Evolutionary conservation across 176 grass and related monocot species (phyloP).

Genomic region (Canna indica): DNA sequence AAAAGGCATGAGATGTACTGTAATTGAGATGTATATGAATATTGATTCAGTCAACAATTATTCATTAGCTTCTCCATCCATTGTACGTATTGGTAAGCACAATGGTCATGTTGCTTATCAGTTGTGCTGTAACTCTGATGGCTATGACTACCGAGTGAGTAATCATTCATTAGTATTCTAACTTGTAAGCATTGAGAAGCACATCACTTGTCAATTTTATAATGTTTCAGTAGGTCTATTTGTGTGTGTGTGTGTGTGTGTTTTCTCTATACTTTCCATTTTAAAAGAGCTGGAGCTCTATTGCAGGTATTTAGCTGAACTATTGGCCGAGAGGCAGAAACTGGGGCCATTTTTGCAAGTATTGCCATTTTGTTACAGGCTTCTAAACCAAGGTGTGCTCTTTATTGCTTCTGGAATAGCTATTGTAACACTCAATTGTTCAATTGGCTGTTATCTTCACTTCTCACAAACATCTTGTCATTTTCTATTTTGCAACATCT

Average conservation of each 20-base stretch:
- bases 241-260: not conserved
- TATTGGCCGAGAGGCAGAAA: conserved; percentile 96
- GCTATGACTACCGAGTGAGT: not conserved
- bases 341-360: conserved; percentile 91
- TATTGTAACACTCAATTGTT: not conserved
- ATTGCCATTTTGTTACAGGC: conserved; percentile 81
- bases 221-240: not conserved
- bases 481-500: not conserved
- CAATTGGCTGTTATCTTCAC: not conserved
- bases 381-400: conserved; percentile 77
- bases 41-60: not conserved
- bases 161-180: not conserved
- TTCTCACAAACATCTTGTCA: not conserved
- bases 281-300: conserved; percentile 25
- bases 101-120: too few species aligned
- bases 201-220: not conserved
- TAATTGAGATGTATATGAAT: not conserved
- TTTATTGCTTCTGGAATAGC: not conserved
- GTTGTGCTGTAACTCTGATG: too few species aligned
- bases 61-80: too few species aligned
- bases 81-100: too few species aligned
- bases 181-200: not conserved
- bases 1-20: not conserved
- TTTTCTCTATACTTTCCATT: not conserved
- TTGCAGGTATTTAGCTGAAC: conserved; percentile 79